A percentile compares a stretch with the other conserved stretches of the same genome.
Conservation (phyloP, 2,329 filamentous ascomycete genomes). For the Colletotrichum chrysophilum region DNA sequence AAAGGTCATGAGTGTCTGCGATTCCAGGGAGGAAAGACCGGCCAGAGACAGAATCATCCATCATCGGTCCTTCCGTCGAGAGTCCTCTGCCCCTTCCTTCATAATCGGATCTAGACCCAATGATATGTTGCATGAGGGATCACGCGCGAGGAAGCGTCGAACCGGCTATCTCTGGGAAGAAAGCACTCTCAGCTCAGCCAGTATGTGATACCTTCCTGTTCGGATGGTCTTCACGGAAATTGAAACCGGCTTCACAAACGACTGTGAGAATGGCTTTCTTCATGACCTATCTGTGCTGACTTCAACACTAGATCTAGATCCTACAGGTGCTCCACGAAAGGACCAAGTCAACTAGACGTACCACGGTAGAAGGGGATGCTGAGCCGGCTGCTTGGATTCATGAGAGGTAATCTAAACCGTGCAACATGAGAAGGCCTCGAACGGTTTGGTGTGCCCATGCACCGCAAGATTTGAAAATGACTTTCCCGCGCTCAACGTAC, state of each 20-base stretch:
- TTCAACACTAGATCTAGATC: not conserved
- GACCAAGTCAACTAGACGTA: not conserved
- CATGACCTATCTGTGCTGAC: not conserved
- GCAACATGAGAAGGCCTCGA: not conserved
- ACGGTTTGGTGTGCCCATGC: not conserved
- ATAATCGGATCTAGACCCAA: not conserved
- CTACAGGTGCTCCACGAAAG: fast-evolving
- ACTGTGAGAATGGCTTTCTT: fast-evolving
- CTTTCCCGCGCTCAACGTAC: too few relatives aligned
- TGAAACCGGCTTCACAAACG: fast-evolving
- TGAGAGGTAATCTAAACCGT: fast-evolving
- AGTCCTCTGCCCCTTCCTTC: not conserved
- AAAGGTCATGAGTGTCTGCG: too few relatives aligned
- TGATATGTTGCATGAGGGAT: not conserved
- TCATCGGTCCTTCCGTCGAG: fast-evolving
- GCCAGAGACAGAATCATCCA: not conserved
- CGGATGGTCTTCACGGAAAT: fast-evolving
- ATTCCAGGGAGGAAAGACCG: not conserved
- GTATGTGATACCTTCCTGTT: not conserved
- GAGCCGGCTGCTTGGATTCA: not conserved
- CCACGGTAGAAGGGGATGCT: not conserved
- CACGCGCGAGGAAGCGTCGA: not conserved
- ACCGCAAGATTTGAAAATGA: not conserved
- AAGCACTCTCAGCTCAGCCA: fast-evolving
- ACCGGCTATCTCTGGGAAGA: not conserved